Conservation (phyloP, 1,284 basidiomycete genomes). For the Melampsora americana region DNA sequence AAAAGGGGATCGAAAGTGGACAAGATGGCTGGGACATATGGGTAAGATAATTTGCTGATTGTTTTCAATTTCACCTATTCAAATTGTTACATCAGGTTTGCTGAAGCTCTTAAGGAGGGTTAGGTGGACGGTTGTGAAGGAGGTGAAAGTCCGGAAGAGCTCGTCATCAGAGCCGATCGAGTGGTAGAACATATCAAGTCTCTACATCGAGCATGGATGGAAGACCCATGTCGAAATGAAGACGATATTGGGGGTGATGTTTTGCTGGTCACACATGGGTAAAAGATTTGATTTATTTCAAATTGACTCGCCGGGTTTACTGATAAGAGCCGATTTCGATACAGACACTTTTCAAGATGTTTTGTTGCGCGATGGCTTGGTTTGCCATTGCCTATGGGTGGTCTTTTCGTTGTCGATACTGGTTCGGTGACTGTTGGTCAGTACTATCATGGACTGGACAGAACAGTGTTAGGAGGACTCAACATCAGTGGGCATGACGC, state of each 20-base stretch:
- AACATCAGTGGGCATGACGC: constrained; percentile 17
- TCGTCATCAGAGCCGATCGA: constrained; percentile 11
- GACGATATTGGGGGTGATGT: constrained; percentile 50
- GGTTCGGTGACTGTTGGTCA: constrained; percentile 45
- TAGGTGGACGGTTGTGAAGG: constrained; percentile 41
- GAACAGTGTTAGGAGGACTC: constrained; percentile 31
- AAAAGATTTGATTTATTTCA: constrained; percentile 45
- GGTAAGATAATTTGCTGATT: constrained; percentile 46
- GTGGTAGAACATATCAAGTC: constrained; percentile 46
- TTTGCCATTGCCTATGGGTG: constrained; percentile 47
- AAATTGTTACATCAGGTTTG: neutral
- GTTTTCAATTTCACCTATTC: constrained; percentile 45
- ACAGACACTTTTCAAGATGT: constrained; percentile 40
- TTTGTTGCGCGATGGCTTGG: constrained; percentile 50
- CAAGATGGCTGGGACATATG: constrained; percentile 47
- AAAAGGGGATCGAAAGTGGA: constrained; percentile 10
- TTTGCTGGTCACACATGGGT: constrained; percentile 50
- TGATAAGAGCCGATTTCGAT: neutral
- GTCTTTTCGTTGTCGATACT: constrained; percentile 50
- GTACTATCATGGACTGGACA: constrained; percentile 15
- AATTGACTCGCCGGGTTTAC: constrained; percentile 9
- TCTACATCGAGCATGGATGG: constrained; percentile 46
- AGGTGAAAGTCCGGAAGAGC: constrained; percentile 19
- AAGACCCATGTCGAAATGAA: constrained; percentile 46
- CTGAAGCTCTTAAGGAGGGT: neutral